A percentile compares a stretch with the other conserved stretches of the same genome.
These are phyloP conservation scores for Geranium brycei DNA, from an alignment of 345 rosid species.

Conservation along the genomic window DNA sequence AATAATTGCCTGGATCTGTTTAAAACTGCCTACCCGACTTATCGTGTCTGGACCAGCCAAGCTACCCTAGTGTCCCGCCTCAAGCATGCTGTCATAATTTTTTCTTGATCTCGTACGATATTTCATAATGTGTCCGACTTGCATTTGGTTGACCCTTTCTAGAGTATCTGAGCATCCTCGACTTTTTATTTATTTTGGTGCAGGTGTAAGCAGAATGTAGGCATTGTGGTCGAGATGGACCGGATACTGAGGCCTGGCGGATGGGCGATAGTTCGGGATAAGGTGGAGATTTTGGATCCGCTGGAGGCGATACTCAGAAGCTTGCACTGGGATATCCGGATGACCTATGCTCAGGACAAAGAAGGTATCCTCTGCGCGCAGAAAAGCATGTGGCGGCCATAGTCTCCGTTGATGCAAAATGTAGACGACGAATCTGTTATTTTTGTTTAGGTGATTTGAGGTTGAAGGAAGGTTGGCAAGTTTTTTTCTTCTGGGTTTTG, in stretches of 20 bases:
- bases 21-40: too few relatives aligned
- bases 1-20: too few relatives aligned
- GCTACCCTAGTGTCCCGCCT: too few relatives aligned
- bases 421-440: too few relatives aligned
- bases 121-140: too few relatives aligned
- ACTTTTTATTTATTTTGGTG: not conserved
- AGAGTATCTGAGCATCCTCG: too few relatives aligned
- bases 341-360: slow-evolving; percentile 68
- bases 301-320: slow-evolving; percentile 60
- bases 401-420: slow-evolving; percentile 1
- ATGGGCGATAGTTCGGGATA: slow-evolving; percentile 78
- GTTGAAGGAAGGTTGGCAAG: not conserved
- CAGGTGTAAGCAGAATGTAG: slow-evolving; percentile 77
- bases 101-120: too few relatives aligned
- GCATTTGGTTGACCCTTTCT: too few relatives aligned
- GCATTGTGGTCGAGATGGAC: slow-evolving; percentile 86
- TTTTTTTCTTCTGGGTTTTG: not conserved
- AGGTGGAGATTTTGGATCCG: slow-evolving; percentile 64
- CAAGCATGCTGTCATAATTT: too few relatives aligned
- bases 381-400: slow-evolving; percentile 78
- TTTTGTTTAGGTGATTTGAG: too few relatives aligned
- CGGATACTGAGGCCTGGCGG: slow-evolving; percentile 71
- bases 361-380: slow-evolving; percentile 82
- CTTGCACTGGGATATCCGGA: slow-evolving; percentile 84
- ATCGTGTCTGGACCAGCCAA: too few relatives aligned